A percentile compares a stretch with the other conserved stretches of the same genome.
Evolutionary conservation across 495 filamentous ascomycete species (phyloP).

Genomic region (Xylaria flabelliformis): DNA sequence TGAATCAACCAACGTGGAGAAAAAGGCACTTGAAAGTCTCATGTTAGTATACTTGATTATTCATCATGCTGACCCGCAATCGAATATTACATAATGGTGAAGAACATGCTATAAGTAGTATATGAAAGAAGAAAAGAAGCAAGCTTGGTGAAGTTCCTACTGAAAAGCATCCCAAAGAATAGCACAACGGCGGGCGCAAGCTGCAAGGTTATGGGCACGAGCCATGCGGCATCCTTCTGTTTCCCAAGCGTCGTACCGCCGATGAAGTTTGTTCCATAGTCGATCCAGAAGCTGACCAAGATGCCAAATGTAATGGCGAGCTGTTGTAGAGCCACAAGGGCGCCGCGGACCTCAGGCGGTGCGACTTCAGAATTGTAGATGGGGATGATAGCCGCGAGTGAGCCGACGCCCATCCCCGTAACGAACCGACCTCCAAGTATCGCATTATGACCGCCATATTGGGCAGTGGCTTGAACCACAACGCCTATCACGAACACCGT

Average conservation of each 20-base stretch:
- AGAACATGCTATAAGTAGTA: neutral
- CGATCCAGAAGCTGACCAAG: constrained; percentile 84
- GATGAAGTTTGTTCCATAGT: constrained; percentile 79
- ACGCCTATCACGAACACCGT: constrained; percentile 79
- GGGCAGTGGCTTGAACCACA: constrained; percentile 71
- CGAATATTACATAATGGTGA: neutral
- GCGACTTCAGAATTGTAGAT: constrained; percentile 77
- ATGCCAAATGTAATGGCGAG: constrained; percentile 84
- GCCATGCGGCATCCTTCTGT: constrained; percentile 75
- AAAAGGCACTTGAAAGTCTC: constrained; percentile 65
- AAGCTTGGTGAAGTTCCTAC: neutral
- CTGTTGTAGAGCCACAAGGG: constrained; percentile 79
- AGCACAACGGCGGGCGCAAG: constrained; percentile 65
- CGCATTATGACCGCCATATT: constrained; percentile 57
- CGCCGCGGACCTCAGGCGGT: constrained; percentile 66
- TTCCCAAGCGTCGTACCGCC: constrained; percentile 65
- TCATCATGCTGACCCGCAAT: neutral
- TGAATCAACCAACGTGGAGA: constrained; percentile 82
- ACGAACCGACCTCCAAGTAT: constrained; percentile 80
- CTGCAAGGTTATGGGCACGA: constrained; percentile 68
- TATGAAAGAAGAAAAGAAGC: neutral
- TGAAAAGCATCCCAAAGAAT: constrained; percentile 74
- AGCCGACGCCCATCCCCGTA: constrained; percentile 76
- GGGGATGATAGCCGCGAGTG: constrained; percentile 68
- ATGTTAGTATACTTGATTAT: constrained; percentile 29